Evolutionary conservation across 2,329 filamentous ascomycete species (phyloP).

Genomic region (Onygena corvina): DNA sequence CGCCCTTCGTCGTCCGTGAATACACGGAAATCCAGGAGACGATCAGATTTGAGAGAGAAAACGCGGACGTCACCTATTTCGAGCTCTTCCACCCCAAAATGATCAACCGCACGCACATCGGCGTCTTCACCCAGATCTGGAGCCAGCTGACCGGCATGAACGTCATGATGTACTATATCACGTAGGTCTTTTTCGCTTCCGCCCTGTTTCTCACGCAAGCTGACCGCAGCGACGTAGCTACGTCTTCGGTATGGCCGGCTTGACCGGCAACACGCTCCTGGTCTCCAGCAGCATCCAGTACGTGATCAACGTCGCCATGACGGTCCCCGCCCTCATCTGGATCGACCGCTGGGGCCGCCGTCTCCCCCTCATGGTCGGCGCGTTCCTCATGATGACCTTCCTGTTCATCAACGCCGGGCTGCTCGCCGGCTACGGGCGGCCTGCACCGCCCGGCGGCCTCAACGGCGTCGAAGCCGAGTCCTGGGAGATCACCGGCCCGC

Average conservation of each 20-base stretch:
- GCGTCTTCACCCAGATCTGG: conserved; percentile 64
- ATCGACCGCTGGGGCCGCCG: conserved; percentile 68
- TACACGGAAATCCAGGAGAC: conserved; percentile 60
- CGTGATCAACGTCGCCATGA: conserved; percentile 71
- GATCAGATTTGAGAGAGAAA: conserved; percentile 59
- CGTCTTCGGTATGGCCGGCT: conserved; percentile 59
- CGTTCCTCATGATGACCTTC: conserved; percentile 47
- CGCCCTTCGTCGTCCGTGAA: conserved; percentile 55
- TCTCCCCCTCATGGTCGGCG: conserved; percentile 52
- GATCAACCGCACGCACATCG: conserved; percentile 61
- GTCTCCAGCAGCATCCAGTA: conserved; percentile 60
- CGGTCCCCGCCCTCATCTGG: conserved; percentile 60
- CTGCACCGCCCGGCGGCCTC: conserved; percentile 19
- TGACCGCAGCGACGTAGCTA: conserved; percentile 32
- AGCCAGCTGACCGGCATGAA: conserved; percentile 67
- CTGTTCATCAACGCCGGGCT: conserved; percentile 36
- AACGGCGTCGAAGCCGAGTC: conserved; percentile 26
- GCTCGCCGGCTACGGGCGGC: conserved; percentile 35
- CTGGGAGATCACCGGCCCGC: conserved; percentile 28
- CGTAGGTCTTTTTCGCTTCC: conserved; percentile 18
- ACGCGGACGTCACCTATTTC: conserved; percentile 56
- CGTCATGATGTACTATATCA: conserved; percentile 61
- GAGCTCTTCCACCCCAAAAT: conserved; percentile 64
- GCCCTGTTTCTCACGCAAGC: not conserved
- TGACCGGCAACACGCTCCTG: conserved; percentile 47